Percentiles rank a stretch among this genome's conserved stretches.
Evolutionary conservation across 2,329 filamentous ascomycete genomes (phyloP).

Genomic region (Claviceps quebecensis): DNA sequence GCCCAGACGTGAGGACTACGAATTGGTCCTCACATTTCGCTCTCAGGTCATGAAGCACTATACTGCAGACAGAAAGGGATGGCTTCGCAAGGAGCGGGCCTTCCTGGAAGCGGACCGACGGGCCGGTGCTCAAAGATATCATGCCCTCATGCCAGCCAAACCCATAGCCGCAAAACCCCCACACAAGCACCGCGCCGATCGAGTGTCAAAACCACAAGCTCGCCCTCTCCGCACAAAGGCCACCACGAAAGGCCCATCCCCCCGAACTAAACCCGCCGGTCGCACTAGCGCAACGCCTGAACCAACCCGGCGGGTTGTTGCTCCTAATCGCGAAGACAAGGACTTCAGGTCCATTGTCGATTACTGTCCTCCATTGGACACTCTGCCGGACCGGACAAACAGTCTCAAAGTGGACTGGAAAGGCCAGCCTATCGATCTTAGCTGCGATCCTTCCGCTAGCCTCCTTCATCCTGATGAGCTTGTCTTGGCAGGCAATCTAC

Average conservation of each 20-base stretch:
- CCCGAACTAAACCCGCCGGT: slow-evolving; percentile 16
- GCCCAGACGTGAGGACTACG: slow-evolving; percentile 39
- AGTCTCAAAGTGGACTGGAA: slow-evolving; percentile 80
- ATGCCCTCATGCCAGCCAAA: slow-evolving; percentile 30
- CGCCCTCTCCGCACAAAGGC: slow-evolving; percentile 10
- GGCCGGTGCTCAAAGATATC: slow-evolving; percentile 24
- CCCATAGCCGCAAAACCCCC: slow-evolving; percentile 16
- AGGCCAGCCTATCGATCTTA: slow-evolving; percentile 63
- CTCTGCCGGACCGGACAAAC: slow-evolving; percentile 52
- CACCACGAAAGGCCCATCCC: slow-evolving; percentile 4
- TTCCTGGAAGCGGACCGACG: slow-evolving; percentile 33
- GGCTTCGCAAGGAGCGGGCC: slow-evolving; percentile 37
- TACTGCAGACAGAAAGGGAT: slow-evolving; percentile 28
- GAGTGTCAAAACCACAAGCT: slow-evolving; percentile 22
- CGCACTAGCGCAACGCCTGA: slow-evolving; percentile 34
- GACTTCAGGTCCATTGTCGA: slow-evolving; percentile 61
- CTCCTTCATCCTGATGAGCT: slow-evolving; percentile 70
- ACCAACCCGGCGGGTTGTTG: slow-evolving; percentile 35
- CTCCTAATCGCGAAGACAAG: slow-evolving; percentile 66
- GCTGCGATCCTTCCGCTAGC: slow-evolving; percentile 52
- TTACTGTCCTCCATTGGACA: slow-evolving; percentile 54
- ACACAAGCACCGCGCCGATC: slow-evolving; percentile 18
- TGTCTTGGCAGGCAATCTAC: slow-evolving; percentile 59
- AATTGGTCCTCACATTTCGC: slow-evolving; percentile 36
- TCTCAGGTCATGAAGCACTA: slow-evolving; percentile 37